Percentiles rank a stretch among this genome's conserved stretches.
Evolutionary conservation across 495 filamentous ascomycete genomes (phyloP).

Genomic region (Xylaria nigripes): DNA sequence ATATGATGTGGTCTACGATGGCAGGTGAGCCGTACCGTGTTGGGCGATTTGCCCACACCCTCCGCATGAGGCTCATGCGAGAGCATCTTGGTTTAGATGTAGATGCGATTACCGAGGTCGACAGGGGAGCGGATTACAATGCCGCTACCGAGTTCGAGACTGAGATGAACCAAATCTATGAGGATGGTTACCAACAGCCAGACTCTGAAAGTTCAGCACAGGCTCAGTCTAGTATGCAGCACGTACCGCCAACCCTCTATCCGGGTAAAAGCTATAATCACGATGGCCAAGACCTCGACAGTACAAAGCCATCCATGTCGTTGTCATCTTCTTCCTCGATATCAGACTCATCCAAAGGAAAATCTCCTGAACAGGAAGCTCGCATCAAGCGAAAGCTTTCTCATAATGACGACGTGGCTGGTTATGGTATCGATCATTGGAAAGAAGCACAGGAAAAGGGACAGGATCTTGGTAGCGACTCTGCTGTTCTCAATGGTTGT

Average conservation of each 20-base stretch:
- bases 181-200: slow-evolving; percentile 28
- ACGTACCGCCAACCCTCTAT: slow-evolving; percentile 6
- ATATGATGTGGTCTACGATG: slow-evolving; percentile 92
- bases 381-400: slow-evolving; percentile 54
- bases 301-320: slow-evolving; percentile 25
- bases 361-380: slow-evolving; percentile 48
- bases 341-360: slow-evolving; percentile 24
- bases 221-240: background rate
- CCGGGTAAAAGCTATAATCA: slow-evolving; percentile 64
- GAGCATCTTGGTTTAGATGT: slow-evolving; percentile 95
- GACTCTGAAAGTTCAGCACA: slow-evolving; percentile 22
- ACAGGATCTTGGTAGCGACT: slow-evolving; percentile 55
- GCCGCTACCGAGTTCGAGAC: slow-evolving; percentile 41
- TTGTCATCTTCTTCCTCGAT: slow-evolving; percentile 10
- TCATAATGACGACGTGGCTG: slow-evolving; percentile 69
- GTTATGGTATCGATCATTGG: slow-evolving; percentile 65
- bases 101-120: slow-evolving; percentile 80
- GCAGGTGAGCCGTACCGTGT: slow-evolving; percentile 79
- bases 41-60: slow-evolving; percentile 83
- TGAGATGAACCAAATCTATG: slow-evolving; percentile 49
- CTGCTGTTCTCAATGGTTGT: slow-evolving; percentile 48
- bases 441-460: slow-evolving; percentile 49
- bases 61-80: slow-evolving; percentile 90
- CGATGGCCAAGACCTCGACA: slow-evolving; percentile 65
- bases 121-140: slow-evolving; percentile 50